A percentile compares a stretch with the other conserved stretches of the same genome.
These are phyloP conservation scores for Pseudotulostoma volvatum DNA, from an alignment of 495 filamentous ascomycete genomes.

Conservation along the genomic window DNA sequence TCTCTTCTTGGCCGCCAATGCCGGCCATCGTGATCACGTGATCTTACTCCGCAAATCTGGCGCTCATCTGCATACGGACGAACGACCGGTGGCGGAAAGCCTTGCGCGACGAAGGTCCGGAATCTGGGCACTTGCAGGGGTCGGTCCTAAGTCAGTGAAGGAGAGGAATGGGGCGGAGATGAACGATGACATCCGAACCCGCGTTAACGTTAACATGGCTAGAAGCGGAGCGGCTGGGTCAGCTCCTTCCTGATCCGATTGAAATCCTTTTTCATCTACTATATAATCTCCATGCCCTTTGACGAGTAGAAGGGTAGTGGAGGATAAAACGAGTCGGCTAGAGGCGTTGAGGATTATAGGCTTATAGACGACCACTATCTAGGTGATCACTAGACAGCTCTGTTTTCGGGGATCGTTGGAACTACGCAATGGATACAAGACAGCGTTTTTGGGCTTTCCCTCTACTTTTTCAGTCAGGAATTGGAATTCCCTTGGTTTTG, in stretches of 20 bases:
- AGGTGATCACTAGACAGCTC: too few relatives aligned
- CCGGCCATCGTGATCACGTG: slow-evolving; percentile 44
- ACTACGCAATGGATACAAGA: too few relatives aligned
- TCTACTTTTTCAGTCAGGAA: too few relatives aligned
- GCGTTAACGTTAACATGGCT: not conserved
- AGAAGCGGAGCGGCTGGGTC: not conserved
- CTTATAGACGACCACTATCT: too few relatives aligned
- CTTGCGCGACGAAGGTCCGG: slow-evolving; percentile 28
- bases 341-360: too few relatives aligned
- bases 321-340: too few relatives aligned
- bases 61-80: slow-evolving; percentile 51
- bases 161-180: slow-evolving; percentile 20
- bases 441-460: too few relatives aligned
- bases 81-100: slow-evolving; percentile 34
- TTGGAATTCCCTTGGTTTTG: too few relatives aligned
- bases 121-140: slow-evolving; percentile 31
- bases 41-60: slow-evolving; percentile 50
- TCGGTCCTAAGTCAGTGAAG: slow-evolving; percentile 22
- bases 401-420: too few relatives aligned
- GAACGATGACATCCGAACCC: slow-evolving; percentile 1
- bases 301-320: too few relatives aligned
- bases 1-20: slow-evolving; percentile 56
- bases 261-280: not conserved
- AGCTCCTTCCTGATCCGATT: not conserved
- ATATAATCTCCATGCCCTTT: too few relatives aligned